Base-by-base conservation (phyloP, 2,329 filamentous ascomycete genomes). In the Periconia macrospinosa region DNA sequence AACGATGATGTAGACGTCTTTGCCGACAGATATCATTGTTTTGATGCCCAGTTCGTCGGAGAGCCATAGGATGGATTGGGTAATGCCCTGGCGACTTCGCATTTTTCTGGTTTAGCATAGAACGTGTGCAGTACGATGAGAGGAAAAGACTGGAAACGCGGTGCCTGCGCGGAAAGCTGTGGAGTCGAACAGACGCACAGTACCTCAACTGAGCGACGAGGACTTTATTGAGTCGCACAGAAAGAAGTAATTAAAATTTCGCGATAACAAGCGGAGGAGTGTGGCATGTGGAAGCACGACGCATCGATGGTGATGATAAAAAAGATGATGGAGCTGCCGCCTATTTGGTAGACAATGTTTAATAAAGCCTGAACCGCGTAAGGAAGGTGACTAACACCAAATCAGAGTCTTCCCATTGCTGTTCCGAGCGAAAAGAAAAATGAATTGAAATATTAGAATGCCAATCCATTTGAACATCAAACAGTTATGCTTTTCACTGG, bases 1-100 rank as follows among this genome's bases (percentile, higher is more conserved):
- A 46, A 75, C 70, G 20, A 76, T 58, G 35, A 75, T 61, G 52
- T 70, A 66, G 14, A 71, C 64, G 30, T 72, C 70, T 50, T 58
- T 64, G 3, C 65, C 59, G 1, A 62, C 66, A 15, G 56, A 49
- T 30, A 33, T 55, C 61, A 72, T 67, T 1, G 70, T 69, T 17
- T 56, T 49, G 10, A 72, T 57, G 2, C 70, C 70, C 6, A 71
- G 57, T 49, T 72, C 70, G n/a, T 55, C 44, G 11, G 59, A 58
- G 9, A 69, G 57, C 68, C 67, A 69, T 54, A 42, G 52, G 19
- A 40, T 41, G 19, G 52, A 61, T 27, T 49, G 58, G 13, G 40
- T 10, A 44, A 56, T 30, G n/a, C 33, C 43, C 47, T 53, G 41
- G 6, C 15, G 20, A 37, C 58, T 7, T 15, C 58, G 45, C 66